A percentile compares a stretch with the other conserved stretches of the same genome.
Conservation (phyloP, 2,329 filamentous ascomycete species). For the Fusarium oligoseptatum region DNA sequence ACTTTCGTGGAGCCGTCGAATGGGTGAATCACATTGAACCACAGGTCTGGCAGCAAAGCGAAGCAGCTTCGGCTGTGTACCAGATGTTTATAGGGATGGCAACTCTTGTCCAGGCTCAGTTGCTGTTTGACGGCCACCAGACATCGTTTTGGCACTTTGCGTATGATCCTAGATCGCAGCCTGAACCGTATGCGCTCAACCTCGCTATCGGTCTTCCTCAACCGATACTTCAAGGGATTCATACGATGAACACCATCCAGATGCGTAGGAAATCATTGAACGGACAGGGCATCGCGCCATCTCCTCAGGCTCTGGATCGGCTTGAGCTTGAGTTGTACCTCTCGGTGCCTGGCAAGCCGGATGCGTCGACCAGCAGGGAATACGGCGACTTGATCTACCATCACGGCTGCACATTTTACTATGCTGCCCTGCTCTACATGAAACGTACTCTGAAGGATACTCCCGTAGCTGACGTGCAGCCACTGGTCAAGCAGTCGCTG, state of each 20-base stretch:
- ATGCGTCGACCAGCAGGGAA: slow-evolving; percentile 23
- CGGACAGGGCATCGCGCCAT: neutral
- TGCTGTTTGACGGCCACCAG: slow-evolving; percentile 35
- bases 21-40: slow-evolving; percentile 46
- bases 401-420: slow-evolving; percentile 44
- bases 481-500: slow-evolving; percentile 41
- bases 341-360: slow-evolving; percentile 34
- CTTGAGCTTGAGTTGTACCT: slow-evolving; percentile 41
- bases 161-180: slow-evolving; percentile 38
- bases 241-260: slow-evolving; percentile 36
- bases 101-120: slow-evolving; percentile 37
- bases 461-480: slow-evolving; percentile 38
- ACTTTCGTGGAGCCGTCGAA: slow-evolving; percentile 42
- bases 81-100: slow-evolving; percentile 46
- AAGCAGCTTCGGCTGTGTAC: slow-evolving; percentile 39
- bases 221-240: slow-evolving; percentile 37
- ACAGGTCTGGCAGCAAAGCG: slow-evolving; percentile 40
- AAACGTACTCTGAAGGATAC: slow-evolving; percentile 42
- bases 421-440: slow-evolving; percentile 43
- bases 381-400: slow-evolving; percentile 41
- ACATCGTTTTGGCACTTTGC: slow-evolving; percentile 36
- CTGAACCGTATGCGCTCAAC: slow-evolving; percentile 37
- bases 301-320: slow-evolving; percentile 32
- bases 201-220: slow-evolving; percentile 39
- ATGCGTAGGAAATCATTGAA: slow-evolving; percentile 27